A percentile compares a stretch with the other conserved stretches of the same genome.
phyloP scores from a whole-genome alignment of 176 grass and related monocot species.

The Tillandsia fasciculata region DNA sequence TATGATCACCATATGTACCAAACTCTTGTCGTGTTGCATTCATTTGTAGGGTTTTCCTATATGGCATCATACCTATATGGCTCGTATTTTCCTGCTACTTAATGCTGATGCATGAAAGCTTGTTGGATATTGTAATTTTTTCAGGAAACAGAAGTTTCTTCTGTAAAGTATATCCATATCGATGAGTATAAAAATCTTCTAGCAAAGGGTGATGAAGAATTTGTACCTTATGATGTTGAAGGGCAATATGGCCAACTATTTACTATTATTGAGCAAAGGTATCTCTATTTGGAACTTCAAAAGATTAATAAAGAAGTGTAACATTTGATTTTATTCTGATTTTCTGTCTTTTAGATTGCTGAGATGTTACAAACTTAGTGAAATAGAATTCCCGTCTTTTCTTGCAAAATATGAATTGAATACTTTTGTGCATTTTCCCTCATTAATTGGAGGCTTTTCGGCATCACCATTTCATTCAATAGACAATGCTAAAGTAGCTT shows the following conservation, averaged over 20 bases:
- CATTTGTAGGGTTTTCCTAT: too few species aligned
- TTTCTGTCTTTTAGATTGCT: too few species aligned
- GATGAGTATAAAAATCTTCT: slow-evolving; percentile 71
- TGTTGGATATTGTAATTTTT: slow-evolving; percentile 4
- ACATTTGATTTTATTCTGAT: too few species aligned
- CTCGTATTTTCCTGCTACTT: too few species aligned
- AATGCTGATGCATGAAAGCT: too few species aligned
- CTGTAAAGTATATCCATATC: slow-evolving; percentile 58
- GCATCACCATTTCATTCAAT: not conserved
- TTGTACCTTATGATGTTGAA: slow-evolving; percentile 81
- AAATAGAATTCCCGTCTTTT: not conserved
- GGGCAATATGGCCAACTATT: slow-evolving; percentile 72
- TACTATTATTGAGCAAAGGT: slow-evolving; percentile 81
- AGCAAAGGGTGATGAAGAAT: slow-evolving; percentile 49
- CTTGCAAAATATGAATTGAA: not conserved
- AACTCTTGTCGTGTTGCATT: too few species aligned
- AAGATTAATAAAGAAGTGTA: too few species aligned
- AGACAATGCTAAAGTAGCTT: not conserved
- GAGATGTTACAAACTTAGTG: too few species aligned
- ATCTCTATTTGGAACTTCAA: not conserved
- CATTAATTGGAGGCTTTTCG: not conserved
- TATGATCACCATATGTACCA: too few species aligned
- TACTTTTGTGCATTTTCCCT: not conserved
- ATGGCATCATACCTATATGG: too few species aligned
- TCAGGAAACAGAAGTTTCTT: slow-evolving; percentile 86